Percentiles rank a stretch among this genome's conserved stretches.
These are phyloP conservation scores for Hypoxylon fuscum DNA, from an alignment of 495 filamentous ascomycete genomes.

Conservation along the genomic window DNA sequence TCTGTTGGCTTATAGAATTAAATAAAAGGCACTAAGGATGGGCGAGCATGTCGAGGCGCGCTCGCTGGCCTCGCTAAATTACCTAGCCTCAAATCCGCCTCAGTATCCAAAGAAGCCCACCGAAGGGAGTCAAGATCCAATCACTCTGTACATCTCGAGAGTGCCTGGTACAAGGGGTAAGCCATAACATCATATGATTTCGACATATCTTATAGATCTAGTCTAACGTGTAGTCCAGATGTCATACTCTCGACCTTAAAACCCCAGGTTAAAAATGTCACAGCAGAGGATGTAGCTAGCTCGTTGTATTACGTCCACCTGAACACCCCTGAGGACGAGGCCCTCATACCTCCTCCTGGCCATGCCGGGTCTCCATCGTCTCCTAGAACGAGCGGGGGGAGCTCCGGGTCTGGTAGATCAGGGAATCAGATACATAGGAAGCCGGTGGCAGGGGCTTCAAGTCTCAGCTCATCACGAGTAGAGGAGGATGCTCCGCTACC, in stretches of 20 bases:
- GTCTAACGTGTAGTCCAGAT: slow-evolving; percentile 62
- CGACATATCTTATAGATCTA: slow-evolving; percentile 13
- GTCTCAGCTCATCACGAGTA: slow-evolving; percentile 29
- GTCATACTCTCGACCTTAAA: slow-evolving; percentile 93
- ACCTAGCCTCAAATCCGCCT: slow-evolving; percentile 86
- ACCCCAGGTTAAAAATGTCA: slow-evolving; percentile 86
- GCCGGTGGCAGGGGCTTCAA: slow-evolving; percentile 47
- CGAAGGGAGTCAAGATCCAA: slow-evolving; percentile 67
- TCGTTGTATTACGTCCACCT: slow-evolving; percentile 93
- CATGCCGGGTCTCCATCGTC: slow-evolving; percentile 50
- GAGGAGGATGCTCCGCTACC: slow-evolving; percentile 22
- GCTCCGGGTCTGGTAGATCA: slow-evolving; percentile 49
- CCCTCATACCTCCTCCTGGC: slow-evolving; percentile 58
- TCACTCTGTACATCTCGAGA: slow-evolving; percentile 88
- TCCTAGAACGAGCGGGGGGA: slow-evolving; percentile 59
- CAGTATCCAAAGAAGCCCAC: slow-evolving; percentile 80
- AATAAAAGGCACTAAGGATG: slow-evolving; percentile 34
- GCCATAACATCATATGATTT: slow-evolving; percentile 13
- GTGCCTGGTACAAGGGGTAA: slow-evolving; percentile 90
- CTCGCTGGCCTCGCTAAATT: slow-evolving; percentile 81
- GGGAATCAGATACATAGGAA: slow-evolving; percentile 52
- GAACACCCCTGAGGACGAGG: slow-evolving; percentile 65
- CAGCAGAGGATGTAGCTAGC: slow-evolving; percentile 83
- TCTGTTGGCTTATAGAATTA: not conserved
- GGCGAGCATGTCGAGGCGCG: slow-evolving; percentile 73